Evolutionary conservation across 108 stramenopile species (phyloP), one percentile per base, ranked within the genome.

Genomic region (Cyclotella choctawhatcheeana): DNA sequence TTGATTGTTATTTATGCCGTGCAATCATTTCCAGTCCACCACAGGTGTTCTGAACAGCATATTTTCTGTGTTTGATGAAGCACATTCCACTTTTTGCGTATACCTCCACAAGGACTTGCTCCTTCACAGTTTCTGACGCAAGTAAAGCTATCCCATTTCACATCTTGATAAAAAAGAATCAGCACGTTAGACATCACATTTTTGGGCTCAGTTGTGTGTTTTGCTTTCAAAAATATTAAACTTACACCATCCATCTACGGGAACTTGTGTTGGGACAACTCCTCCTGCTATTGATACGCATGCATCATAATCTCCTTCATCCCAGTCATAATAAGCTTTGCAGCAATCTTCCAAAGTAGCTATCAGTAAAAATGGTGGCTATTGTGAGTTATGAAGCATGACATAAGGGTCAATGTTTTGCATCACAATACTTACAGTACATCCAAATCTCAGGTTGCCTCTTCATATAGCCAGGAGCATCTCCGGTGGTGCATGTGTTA

Each of bases 51-150:
- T 25, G 34, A 0, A 33, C 65, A 67, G 24, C 65, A 67, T 5
- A n/a, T 50, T 31, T 50, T 12, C 26, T 67, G 52, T 14, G 47
- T 53, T 1, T 40, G n/a, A 31, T 67, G 65, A 1, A 51, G 33
- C 18, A 67, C 44, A 27, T 53, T 52, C 65, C 65, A 67, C 22
- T 48, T 12, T 26, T 67, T 53, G 14, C 48, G 14, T 8, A 52
- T 22, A 24, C 65, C 65, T 12, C 65, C 65, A 53, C 65, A 67
- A 14, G 65, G 65, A 52, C 32, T 32, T 17, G 65, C 14, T 25
- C 65, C 65, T 24, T 67, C 65, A 53, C 65, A 67, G 44, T 22
- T 51, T 34, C 53, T 67, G 21, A 67, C 65, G 14, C 65, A 67
- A 2, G 26, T 52, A 44, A 35, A 67, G 7, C 20, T 50, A 6